Conservation (phyloP, 225 moss, liverwort and hornwort species). For the Neckera pumila region DNA sequence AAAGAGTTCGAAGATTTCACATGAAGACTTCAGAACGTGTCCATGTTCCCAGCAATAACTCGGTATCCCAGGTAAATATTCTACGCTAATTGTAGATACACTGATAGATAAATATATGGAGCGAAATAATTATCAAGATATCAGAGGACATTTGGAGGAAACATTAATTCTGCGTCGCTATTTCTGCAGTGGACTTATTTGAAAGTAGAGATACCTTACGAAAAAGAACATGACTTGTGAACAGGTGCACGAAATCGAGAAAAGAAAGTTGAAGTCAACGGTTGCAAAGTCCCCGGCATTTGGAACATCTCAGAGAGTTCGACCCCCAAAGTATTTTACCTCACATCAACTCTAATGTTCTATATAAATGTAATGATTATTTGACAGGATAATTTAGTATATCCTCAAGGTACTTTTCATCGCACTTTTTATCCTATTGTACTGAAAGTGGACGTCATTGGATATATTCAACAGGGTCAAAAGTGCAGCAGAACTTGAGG, state of each 20-base stretch:
- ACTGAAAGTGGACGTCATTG: neutral
- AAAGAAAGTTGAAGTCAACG: constrained; percentile 59
- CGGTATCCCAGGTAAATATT: constrained; percentile 24
- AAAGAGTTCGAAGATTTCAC: constrained; percentile 73
- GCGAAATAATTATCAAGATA: neutral
- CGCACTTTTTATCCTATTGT: neutral
- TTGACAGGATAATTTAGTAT: neutral
- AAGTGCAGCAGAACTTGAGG: constrained; percentile 77
- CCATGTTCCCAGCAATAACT: constrained; percentile 7
- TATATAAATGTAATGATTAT: neutral
- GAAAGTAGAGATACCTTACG: neutral
- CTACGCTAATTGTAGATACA: neutral
- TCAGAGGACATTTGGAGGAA: neutral
- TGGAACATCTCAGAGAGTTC: constrained; percentile 55
- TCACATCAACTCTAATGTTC: neutral
- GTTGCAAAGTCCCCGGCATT: constrained; percentile 72
- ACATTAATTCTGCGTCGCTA: neutral
- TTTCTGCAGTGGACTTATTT: neutral
- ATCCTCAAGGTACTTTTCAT: neutral
- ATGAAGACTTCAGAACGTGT: constrained; percentile 59
- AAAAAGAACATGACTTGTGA: neutral
- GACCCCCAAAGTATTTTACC: constrained; percentile 42
- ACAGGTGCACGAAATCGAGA: constrained; percentile 25
- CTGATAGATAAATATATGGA: neutral
- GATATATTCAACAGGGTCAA: constrained; percentile 44